Evolutionary conservation across 176 grass and related monocot genomes (phyloP), one percentile per base, ranked within the genome.

Genomic region (Typha latifolia): DNA sequence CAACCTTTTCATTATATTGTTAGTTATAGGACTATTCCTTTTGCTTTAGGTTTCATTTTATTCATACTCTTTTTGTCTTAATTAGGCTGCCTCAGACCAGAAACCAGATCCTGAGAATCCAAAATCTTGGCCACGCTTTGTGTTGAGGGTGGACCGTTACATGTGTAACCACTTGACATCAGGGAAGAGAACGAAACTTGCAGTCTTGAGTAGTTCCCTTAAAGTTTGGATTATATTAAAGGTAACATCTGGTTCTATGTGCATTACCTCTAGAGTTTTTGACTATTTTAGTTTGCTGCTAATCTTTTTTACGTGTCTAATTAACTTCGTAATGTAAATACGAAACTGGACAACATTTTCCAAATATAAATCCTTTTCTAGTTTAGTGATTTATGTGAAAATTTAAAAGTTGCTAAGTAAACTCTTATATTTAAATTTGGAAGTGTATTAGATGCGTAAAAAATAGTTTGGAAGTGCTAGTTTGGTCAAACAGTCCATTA

Each of bases 211-310:
- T 64, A 81, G 88, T 66, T 82, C 85, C 70, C 85, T 96, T 49
- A 91, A 96, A 84, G 93, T 96, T 68, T 79, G 85, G 84, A 84
- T 96, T 76, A 78, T 91, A 56, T 77, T 96, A 52, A 89, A 96
- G 88, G 93, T 96, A 82, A 4, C 29, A 4, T 49, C 50, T 78
- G 29, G n/a, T 74, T 26, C 51, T 15, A 21, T 65, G 26, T 24
- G 29, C 67, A 43, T 67, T 47, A 51, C 37, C 62, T 72, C 59
- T 74, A n/a, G 12, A 26, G 24, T 26, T 26, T 26, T 26, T 26
- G 24, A 1, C 24, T 2, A 26, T 26, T 26, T 26, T 26, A 26
- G 24, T 26, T 26, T 26, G 24, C 2, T 26, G 24, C 24, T 26
- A 26, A 26, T 26, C 2, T 26, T 26, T 26, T 26, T 26, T 26